Base-by-base conservation (phyloP, 2,329 filamentous ascomycete species). In the Phyllosticta citribraziliensis region DNA sequence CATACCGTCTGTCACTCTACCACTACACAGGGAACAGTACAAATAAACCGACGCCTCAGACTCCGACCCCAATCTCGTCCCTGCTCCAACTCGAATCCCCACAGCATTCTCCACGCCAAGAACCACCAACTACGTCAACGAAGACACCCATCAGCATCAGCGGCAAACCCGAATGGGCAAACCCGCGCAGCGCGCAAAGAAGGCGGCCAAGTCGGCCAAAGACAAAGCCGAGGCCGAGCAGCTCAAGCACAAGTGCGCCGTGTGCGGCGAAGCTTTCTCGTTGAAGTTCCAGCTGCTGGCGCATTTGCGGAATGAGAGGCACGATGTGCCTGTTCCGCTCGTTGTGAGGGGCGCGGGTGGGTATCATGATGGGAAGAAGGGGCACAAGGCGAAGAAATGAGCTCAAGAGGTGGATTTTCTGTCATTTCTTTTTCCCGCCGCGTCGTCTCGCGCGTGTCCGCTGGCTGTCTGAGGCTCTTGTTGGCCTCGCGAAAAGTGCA, bases 241-340 rank as follows among this genome's bases (percentile, higher is more conserved):
- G 1, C 22, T 65, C 65, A 76, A 84, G 30, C 82, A 89, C 58
- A 86, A 86, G 67, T 97, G 94, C 70, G 82, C 88, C 2, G 83
- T 85, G 4, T 97, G 94, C 73, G 82, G 85, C 66, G 90, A 88
- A 66, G 81, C 76, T 0, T 99, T 97, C 75, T 84, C 82, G 0
- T 90, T 87, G 1, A 87, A 85, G 66, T 88, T 83, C 5, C 85
- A 84, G 65, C 74, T 95, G 19, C 93, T 93, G 22, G 24, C 6
- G 40, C 40, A 5, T 2, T 14, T 51, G 33, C 19, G n/a, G 8
- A 22, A 56, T 33, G 53, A 33, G 14, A 12, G 20, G 25, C 22
- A 52, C 19, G 51, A 9, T 51, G 20, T 20, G 52, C 52, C 20
- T 12, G 19, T 53, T n/a, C n/a, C 40, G 17, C 40, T n/a, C 6